A percentile compares a stretch with the other conserved stretches of the same genome.
Evolutionary conservation across 129 eudicot species (phyloP).

Genomic region (Cynara cardunculus): DNA sequence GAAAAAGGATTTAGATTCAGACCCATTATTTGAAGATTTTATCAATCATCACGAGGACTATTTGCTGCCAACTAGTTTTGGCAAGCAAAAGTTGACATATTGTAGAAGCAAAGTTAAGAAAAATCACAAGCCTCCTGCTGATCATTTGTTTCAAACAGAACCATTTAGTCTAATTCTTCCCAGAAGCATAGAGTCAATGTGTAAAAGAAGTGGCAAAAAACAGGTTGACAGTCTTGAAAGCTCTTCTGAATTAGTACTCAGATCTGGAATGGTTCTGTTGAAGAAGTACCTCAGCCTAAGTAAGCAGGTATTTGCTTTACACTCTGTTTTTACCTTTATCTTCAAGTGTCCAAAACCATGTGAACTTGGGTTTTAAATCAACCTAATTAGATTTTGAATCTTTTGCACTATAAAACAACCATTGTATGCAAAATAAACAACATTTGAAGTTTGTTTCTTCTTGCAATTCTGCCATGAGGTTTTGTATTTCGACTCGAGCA

Average conservation of each 20-base stretch:
- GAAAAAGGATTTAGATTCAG: background rate
- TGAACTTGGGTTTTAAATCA: background rate
- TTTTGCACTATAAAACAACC: too few species aligned
- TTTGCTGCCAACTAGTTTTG: slow-evolving; percentile 33
- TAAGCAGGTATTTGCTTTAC: slow-evolving; percentile 44
- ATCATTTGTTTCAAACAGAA: background rate
- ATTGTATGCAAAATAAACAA: too few species aligned
- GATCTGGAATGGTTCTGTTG: slow-evolving; percentile 59
- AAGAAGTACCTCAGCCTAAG: slow-evolving; percentile 31
- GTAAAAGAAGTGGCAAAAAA: background rate
- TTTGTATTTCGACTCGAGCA: too few species aligned
- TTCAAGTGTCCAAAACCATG: background rate
- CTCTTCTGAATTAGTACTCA: slow-evolving; percentile 22
- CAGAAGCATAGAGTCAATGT: background rate
- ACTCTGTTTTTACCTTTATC: background rate
- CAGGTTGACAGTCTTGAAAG: slow-evolving; percentile 5
- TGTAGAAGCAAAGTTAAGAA: background rate
- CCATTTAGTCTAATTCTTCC: slow-evolving; percentile 40
- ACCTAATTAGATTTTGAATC: background rate
- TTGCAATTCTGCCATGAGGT: background rate
- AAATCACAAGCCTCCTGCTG: background rate
- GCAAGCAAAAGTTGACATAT: slow-evolving; percentile 22
- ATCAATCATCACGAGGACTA: slow-evolving; percentile 19
- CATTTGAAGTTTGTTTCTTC: background rate
- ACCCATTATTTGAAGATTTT: background rate